These are phyloP conservation scores for Cystofilobasidium ferigula DNA, from an alignment of 768 basidiomycete species.

Conservation along the genomic window DNA sequence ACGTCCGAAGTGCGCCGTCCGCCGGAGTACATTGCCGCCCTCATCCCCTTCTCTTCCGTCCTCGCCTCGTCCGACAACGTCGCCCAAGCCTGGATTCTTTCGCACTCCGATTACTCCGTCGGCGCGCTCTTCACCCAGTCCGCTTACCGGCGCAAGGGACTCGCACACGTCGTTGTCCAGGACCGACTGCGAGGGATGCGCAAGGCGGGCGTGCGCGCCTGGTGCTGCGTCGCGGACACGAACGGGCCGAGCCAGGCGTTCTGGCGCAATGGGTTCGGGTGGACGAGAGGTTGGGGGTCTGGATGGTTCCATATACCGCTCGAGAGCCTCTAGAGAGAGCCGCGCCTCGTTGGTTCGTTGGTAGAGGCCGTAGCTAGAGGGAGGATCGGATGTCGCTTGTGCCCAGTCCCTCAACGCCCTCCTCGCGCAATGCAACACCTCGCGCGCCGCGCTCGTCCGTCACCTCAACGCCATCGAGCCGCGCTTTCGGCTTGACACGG, in stretches of 20 bases:
- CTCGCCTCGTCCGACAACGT: neutral
- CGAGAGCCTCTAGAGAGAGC: neutral
- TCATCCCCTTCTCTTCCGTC: slow-evolving; percentile 9
- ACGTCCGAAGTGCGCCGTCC: slow-evolving; percentile 9
- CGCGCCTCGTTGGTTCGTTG: too few species aligned
- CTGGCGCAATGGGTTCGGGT: neutral
- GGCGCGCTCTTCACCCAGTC: slow-evolving; percentile 2
- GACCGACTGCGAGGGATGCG: neutral
- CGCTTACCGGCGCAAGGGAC: neutral
- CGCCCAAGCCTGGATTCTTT: slow-evolving; percentile 1
- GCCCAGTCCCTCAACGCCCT: too few species aligned
- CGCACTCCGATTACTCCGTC: slow-evolving; percentile 8
- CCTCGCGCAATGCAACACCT: too few species aligned
- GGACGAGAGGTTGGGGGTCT: neutral
- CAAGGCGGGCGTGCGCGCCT: neutral
- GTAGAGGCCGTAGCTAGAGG: too few species aligned
- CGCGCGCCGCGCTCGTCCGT: too few species aligned
- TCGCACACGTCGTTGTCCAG: slow-evolving; percentile 3
- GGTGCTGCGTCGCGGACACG: neutral
- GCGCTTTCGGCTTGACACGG: too few species aligned
- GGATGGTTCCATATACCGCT: neutral
- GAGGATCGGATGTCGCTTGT: too few species aligned
- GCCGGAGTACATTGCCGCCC: neutral
- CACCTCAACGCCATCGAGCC: too few species aligned
- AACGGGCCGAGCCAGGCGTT: neutral